Percentiles rank a stretch among this genome's conserved stretches.
phyloP scores from a whole-genome alignment of 208 protist genomes.

The Wallacemonas collosoma region DNA sequence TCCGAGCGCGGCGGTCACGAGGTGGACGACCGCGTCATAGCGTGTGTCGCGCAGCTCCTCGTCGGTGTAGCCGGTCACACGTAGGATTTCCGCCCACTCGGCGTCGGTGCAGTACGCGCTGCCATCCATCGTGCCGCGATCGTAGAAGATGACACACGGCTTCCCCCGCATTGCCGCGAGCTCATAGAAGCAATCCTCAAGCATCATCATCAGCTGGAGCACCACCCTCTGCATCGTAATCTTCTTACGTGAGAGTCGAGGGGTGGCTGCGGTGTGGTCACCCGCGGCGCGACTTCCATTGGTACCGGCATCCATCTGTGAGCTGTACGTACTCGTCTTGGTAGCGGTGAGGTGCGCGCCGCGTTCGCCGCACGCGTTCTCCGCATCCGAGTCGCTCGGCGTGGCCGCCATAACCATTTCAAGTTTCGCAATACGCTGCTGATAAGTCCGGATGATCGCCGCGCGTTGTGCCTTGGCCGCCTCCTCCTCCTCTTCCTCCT shows the following conservation, averaged over 20 bases:
- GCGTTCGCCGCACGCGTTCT: background rate
- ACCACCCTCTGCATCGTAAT: conserved; percentile 41
- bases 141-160: conserved; percentile 50
- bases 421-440: conserved; percentile 25
- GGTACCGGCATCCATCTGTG: background rate
- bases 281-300: background rate
- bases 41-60: conserved; percentile 42
- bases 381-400: background rate
- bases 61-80: conserved; percentile 23
- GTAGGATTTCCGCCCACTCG: conserved; percentile 38
- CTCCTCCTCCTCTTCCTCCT: conserved; percentile 25
- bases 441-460: conserved; percentile 11
- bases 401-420: conserved; percentile 11
- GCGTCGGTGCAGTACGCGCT: conserved; percentile 51
- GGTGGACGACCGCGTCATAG: conserved; percentile 72
- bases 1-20: conserved; percentile 77
- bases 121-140: conserved; percentile 63
- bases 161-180: conserved; percentile 24
- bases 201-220: conserved; percentile 44
- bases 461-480: conserved; percentile 16
- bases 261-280: background rate
- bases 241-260: conserved; percentile 23
- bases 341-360: too few relatives aligned
- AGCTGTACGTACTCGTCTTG: conserved; percentile 12
- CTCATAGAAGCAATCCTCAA: conserved; percentile 44